phyloP scores from a whole-genome alignment of 2,329 filamentous ascomycete species.

The Ceratocystis ficicola region DNA sequence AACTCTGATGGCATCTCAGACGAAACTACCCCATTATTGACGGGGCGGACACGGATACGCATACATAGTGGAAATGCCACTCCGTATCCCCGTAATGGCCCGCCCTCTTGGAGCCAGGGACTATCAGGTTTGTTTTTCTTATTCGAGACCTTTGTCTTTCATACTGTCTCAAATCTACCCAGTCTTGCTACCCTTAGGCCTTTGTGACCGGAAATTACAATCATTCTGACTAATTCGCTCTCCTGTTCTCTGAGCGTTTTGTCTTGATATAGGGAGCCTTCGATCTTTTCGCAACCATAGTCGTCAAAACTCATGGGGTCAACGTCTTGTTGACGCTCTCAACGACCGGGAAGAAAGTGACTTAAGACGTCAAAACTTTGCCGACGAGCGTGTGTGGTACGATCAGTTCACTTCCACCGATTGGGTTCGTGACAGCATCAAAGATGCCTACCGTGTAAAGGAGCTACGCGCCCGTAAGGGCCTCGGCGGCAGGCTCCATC shows the following conservation, averaged over 20 bases:
- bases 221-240: no score
- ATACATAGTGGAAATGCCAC: constrained; percentile 29
- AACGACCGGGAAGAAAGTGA: constrained; percentile 44
- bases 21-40: constrained; percentile 36
- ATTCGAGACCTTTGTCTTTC: background rate
- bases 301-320: constrained; percentile 46
- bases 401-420: constrained; percentile 97
- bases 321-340: constrained; percentile 51
- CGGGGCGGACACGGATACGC: constrained; percentile 34
- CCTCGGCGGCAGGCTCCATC: constrained; percentile 63
- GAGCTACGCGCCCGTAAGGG: constrained; percentile 70
- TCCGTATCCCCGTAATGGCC: constrained; percentile 16
- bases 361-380: constrained; percentile 52
- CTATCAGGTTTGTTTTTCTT: constrained; percentile 32
- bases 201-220: background rate
- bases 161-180: background rate
- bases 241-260: background rate
- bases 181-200: no score
- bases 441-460: constrained; percentile 82
- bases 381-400: constrained; percentile 91
- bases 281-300: constrained; percentile 40
- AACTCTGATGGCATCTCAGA: constrained; percentile 27
- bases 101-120: constrained; percentile 33
- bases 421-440: constrained; percentile 96
- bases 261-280: constrained; percentile 25